phyloP scores from a whole-genome alignment of 768 basidiomycete species.

The Polyporus arcularius region DNA sequence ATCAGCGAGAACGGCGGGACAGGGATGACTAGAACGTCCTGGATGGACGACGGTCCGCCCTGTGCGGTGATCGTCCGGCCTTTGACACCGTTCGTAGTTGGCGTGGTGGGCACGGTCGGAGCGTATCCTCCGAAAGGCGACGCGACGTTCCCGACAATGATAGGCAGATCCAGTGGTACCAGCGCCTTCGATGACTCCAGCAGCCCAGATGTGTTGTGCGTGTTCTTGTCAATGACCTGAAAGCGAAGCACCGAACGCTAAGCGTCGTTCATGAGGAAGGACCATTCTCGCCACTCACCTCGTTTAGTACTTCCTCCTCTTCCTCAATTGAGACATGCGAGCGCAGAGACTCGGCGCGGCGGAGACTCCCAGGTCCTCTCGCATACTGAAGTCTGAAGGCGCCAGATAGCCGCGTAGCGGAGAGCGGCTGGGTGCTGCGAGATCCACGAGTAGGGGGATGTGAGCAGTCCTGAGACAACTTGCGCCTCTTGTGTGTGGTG shows the following conservation, averaged over 20 bases:
- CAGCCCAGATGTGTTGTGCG: neutral
- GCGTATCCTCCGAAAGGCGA: constrained; percentile 6
- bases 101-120: constrained; percentile 21
- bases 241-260: neutral
- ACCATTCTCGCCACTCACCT: neutral
- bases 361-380: constrained; percentile 40
- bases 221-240: neutral
- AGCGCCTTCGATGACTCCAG: neutral
- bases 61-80: neutral
- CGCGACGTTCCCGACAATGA: neutral
- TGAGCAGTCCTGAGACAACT: neutral
- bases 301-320: constrained; percentile 2
- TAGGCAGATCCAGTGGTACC: neutral
- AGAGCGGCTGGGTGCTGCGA: neutral
- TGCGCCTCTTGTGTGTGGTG: neutral
- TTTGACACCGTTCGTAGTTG: neutral
- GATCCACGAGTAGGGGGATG: neutral
- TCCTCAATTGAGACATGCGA: constrained; percentile 29
- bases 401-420: neutral
- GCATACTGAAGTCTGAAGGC: constrained; percentile 23
- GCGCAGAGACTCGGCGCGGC: constrained; percentile 41
- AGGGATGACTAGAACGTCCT: constrained; percentile 51
- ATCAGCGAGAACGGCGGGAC: constrained; percentile 44
- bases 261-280: neutral
- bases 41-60: neutral